Base-by-base conservation (phyloP, 2,329 filamentous ascomycete species). In the Xylariales sp. region DNA sequence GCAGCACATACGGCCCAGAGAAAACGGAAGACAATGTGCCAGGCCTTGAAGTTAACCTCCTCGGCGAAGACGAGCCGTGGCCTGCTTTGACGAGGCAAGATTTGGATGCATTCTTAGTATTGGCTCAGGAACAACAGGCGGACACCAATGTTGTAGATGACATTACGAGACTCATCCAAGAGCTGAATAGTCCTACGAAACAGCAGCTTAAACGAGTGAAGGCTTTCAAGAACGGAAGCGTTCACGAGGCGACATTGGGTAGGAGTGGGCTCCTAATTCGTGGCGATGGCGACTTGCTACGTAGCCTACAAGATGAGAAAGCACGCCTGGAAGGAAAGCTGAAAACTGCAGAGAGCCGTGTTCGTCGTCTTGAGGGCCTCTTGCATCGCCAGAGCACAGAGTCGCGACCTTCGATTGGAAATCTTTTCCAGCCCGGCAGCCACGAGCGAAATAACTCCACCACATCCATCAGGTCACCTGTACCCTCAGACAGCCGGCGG, bases 211-310 rank as follows among this genome's bases (percentile, higher is more conserved):
- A 88, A 60, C 80, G 88, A 40, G 78, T 93, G 6, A 95, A 91
- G 59, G 89, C 88, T 5, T 97, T 98, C 69, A 96, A 96, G 57
- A 93, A 94, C 55, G 93, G 93, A 13, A 97, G 93, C 55, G 77
- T 97, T 25, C 89, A 96, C 52, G 93, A 97, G 57, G 83, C 84
- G n/a, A 80, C 79, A 3, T 75, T 96, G 44, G 88, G 88, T n/a
- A 81, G 85, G 53, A 94, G 87, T 47, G 91, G 88, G 2, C 74
- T 96, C 8, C 66, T 95, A 52, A 77, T 95, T 12, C 81, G 88
- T 27, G 89, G 88, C n/a, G 85, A 93, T 44, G 88, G 95, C 52
- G 90, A 96, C 45, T 69, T 90, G 44, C 74, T 85, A 23, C 75
- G 73, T 55, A 85, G 70, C 47, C 62, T 97, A n/a, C 86, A 86